Conservation (phyloP, 768 basidiomycete species). For the Termitomyces sp. region DNA sequence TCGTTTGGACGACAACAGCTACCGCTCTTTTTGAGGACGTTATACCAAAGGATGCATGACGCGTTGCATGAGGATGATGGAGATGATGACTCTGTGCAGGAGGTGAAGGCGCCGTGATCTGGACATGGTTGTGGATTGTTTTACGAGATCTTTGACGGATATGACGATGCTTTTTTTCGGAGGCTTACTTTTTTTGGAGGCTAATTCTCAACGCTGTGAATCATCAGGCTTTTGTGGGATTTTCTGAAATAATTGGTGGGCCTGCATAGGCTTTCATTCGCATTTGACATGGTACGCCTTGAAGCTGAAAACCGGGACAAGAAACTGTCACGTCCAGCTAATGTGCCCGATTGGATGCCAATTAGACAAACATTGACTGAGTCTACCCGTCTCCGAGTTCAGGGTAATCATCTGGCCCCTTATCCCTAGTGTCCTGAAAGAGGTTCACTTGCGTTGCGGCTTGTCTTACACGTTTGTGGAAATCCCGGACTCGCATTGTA, state of each 20-base stretch:
- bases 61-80: slow-evolving; percentile 16
- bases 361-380: neutral
- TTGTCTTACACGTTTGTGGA: neutral
- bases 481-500: neutral
- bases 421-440: neutral
- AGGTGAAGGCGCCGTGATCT: neutral
- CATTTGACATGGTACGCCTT: too few species aligned
- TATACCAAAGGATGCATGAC: slow-evolving; percentile 48
- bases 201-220: too few species aligned
- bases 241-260: neutral
- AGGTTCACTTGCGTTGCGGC: neutral
- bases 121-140: neutral
- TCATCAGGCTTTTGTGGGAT: neutral
- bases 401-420: neutral
- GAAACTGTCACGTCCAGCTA: neutral
- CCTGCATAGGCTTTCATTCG: neutral
- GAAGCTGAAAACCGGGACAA: too few species aligned
- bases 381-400: too few species aligned
- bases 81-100: slow-evolving; percentile 11
- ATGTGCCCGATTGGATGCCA: neutral
- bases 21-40: slow-evolving; percentile 59
- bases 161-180: neutral
- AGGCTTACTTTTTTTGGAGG: neutral
- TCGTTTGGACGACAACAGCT: slow-evolving; percentile 68
- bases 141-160: neutral